phyloP scores from a whole-genome alignment of 306 rosid species.

The Prunus davidiana region DNA sequence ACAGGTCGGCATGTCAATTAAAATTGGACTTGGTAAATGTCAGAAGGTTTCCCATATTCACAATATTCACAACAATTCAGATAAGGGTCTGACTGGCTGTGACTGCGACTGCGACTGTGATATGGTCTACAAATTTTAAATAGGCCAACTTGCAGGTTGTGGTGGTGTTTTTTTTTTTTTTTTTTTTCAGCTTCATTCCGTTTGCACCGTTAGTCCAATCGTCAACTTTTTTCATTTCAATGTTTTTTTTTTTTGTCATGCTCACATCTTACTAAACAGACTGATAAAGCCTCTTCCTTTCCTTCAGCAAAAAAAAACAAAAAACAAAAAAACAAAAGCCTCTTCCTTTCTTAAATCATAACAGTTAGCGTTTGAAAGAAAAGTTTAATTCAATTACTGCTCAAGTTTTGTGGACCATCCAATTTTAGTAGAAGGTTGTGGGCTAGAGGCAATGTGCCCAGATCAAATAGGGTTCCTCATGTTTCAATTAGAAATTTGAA shows the following conservation, averaged over 20 bases:
- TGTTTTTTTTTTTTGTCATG: too few relatives aligned
- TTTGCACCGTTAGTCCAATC: too few relatives aligned
- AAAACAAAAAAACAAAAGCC: too few relatives aligned
- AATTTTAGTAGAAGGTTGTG: not conserved
- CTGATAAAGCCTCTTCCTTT: not conserved
- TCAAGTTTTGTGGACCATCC: not conserved
- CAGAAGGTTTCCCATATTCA: not conserved
- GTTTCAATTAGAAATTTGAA: not conserved
- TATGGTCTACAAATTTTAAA: too few relatives aligned
- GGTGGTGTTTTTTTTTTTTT: fast-evolving
- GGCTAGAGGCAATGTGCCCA: not conserved
- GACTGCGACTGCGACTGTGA: not conserved
- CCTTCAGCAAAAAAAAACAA: too few relatives aligned
- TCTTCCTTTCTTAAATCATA: not conserved
- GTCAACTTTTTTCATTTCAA: too few relatives aligned
- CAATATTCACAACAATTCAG: not conserved
- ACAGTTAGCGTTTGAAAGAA: not conserved
- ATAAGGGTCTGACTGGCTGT: not conserved
- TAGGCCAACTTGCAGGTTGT: too few relatives aligned
- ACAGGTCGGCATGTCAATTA: not conserved
- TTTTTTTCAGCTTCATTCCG: too few relatives aligned
- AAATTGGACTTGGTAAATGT: not conserved
- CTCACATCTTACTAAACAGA: too few relatives aligned
- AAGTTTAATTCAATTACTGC: not conserved
- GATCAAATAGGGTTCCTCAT: not conserved